Conservation (phyloP, 2,329 filamentous ascomycete species). For the Lasiodiplodia sp. region DNA sequence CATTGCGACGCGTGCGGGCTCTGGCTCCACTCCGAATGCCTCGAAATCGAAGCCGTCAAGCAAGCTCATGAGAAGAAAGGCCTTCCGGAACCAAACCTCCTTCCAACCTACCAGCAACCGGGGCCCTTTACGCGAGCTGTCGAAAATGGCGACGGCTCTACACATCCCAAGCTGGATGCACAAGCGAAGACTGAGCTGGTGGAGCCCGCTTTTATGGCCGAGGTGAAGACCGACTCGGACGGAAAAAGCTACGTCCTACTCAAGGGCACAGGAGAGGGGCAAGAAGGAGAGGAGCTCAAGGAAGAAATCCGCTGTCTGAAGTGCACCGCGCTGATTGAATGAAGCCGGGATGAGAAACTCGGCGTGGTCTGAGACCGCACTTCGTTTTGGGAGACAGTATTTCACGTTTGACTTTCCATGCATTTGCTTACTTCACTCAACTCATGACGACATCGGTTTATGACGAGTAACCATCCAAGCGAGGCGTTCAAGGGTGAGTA, state of each 20-base stretch:
- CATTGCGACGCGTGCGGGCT: conserved; percentile 50
- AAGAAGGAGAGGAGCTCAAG: background rate
- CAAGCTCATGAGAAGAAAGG: conserved; percentile 7
- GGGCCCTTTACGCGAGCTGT: background rate
- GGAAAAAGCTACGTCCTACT: conserved; percentile 3
- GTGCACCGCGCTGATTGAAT: conserved; percentile 12
- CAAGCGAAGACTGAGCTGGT: background rate
- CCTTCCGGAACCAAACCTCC: background rate
- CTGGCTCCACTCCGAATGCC: conserved; percentile 54
- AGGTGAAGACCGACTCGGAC: background rate
- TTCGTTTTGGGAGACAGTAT: background rate
- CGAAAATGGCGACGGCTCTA: background rate
- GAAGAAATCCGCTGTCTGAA: conserved; percentile 1
- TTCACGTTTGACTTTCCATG: background rate
- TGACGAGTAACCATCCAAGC: background rate
- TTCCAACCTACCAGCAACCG: background rate
- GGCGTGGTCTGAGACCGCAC: background rate
- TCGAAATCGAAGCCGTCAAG: conserved; percentile 33
- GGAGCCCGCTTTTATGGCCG: background rate
- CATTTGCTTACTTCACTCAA: background rate
- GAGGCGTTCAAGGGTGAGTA: conserved; percentile 13
- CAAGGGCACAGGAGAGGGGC: background rate
- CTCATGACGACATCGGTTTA: background rate
- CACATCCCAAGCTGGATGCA: background rate
- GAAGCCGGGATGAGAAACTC: background rate